phyloP scores from a whole-genome alignment of 1,284 basidiomycete species.

The Mycosarcoma mackinlayi region DNA sequence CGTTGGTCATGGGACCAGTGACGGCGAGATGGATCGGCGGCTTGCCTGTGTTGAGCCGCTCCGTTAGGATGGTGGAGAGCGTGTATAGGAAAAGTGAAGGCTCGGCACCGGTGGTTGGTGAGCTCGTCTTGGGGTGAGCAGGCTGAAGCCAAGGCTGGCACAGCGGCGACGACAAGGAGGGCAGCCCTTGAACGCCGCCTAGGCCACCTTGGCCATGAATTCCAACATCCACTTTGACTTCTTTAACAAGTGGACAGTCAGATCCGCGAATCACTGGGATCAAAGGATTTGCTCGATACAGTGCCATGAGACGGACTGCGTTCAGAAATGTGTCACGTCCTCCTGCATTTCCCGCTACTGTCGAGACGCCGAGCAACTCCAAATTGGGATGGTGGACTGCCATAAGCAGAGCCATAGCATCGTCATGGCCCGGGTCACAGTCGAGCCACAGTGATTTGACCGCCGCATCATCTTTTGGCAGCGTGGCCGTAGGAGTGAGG shows the following conservation, averaged over 20 bases:
- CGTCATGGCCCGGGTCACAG: slow-evolving; percentile 62
- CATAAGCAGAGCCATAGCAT: slow-evolving; percentile 58
- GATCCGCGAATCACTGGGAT: slow-evolving; percentile 57
- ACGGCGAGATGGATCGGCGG: slow-evolving; percentile 52
- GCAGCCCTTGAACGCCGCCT: slow-evolving; percentile 58
- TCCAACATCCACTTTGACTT: slow-evolving; percentile 43
- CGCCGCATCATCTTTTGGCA: slow-evolving; percentile 4
- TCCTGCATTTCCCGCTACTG: slow-evolving; percentile 57
- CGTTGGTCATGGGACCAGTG: slow-evolving; percentile 62
- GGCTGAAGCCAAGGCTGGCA: slow-evolving; percentile 43
- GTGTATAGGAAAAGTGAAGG: slow-evolving; percentile 51
- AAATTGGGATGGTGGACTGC: slow-evolving; percentile 53
- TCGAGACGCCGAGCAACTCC: slow-evolving; percentile 57
- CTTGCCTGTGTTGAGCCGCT: slow-evolving; percentile 38
- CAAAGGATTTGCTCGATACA: slow-evolving; percentile 39
- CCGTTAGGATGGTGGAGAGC: slow-evolving; percentile 70
- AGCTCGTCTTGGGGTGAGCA: slow-evolving; percentile 31
- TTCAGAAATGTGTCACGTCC: slow-evolving; percentile 56
- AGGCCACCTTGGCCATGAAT: slow-evolving; percentile 62
- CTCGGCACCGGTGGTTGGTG: slow-evolving; percentile 35
- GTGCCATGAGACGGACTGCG: slow-evolving; percentile 51
- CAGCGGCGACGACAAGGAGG: slow-evolving; percentile 28
- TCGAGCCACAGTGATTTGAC: slow-evolving; percentile 59
- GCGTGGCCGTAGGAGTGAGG: slow-evolving; percentile 7
- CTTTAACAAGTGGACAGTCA: slow-evolving; percentile 55